Evolutionary conservation across 495 filamentous ascomycete genomes (phyloP), one percentile per base, ranked within the genome.

Genomic region (Xanthoparmelia taractica): DNA sequence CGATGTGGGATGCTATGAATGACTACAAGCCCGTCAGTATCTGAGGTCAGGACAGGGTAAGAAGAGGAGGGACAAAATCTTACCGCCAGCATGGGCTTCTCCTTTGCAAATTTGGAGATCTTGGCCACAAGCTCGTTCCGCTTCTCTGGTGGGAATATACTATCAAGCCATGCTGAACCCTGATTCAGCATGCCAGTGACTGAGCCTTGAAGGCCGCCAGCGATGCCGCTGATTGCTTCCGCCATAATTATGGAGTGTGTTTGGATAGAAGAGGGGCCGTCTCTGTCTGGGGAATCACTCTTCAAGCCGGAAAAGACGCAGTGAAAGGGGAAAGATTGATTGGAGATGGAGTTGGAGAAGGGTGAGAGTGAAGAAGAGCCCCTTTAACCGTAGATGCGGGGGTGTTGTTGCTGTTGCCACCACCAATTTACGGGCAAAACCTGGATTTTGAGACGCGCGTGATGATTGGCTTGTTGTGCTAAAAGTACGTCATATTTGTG

Each of bases 1-100:
- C 69, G 36, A 84, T 59, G 66, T 89, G 84, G 12, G 75, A 76
- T 48, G 78, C 71, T 52, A 87, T 66, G 70, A 88, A 85, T 57
- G 81, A 65, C 69, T 71, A 33, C 29, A 17, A 18, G 2, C 1
- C 3, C 5, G 17, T 33, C 37, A 33, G 33, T 11, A 40, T n/a
- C n/a, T 18, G n/a, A 18, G 25, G 11, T 20, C 8, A 29, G 23
- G 20, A 38, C 20, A 23, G 54, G 47, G 20, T 10, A 8, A 2
- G 29, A 23, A n/a, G 10, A n/a, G 33, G n/a, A 37, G 8, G 20
- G 34, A 43, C n/a, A 18, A 57, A 27, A 11, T 18, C 68, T 31
- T 61, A 71, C 69, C 38, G 69, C 69, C 48, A 71, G 59, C 62
- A 61, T 63, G 15, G 69, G 69, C 55, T 67, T 71, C 54, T 71